These are phyloP conservation scores for Lentinula boryana DNA, from an alignment of 768 basidiomycete species.

Conservation along the genomic window DNA sequence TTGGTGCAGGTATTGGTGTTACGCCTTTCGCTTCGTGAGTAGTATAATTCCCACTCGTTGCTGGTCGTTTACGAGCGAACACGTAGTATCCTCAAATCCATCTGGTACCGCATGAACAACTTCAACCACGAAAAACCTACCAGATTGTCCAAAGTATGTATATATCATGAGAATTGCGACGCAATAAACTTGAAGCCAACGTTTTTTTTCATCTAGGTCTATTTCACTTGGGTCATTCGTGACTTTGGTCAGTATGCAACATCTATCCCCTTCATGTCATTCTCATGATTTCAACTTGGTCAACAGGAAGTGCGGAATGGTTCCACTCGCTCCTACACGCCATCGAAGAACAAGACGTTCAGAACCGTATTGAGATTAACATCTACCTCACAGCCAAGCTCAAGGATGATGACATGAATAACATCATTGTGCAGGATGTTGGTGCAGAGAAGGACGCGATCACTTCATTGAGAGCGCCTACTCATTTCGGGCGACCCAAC, in stretches of 20 bases:
- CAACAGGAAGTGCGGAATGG: conserved; percentile 56
- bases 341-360: conserved; percentile 87
- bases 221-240: conserved; percentile 94
- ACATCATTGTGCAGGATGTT: conserved; percentile 90
- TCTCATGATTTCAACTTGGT: neutral
- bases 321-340: conserved; percentile 92
- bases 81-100: conserved; percentile 73
- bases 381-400: conserved; percentile 90
- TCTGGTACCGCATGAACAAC: conserved; percentile 97
- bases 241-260: conserved; percentile 53
- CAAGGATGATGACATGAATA: conserved; percentile 90
- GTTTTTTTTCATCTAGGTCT: conserved; percentile 36
- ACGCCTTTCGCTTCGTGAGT: conserved; percentile 93
- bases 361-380: conserved; percentile 86
- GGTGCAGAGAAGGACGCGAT: conserved; percentile 92
- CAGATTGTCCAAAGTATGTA: conserved; percentile 68
- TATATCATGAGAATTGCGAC: neutral
- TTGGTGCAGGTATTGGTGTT: conserved; percentile 94
- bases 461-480: conserved; percentile 83
- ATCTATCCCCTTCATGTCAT: neutral
- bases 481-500: conserved; percentile 89
- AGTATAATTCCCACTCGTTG: neutral
- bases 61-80: neutral
- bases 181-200: neutral
- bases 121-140: conserved; percentile 65